Percentiles rank a stretch among this genome's conserved stretches.
Evolutionary conservation across 1,284 basidiomycete species (phyloP).

Genomic region (Boletus mariae): DNA sequence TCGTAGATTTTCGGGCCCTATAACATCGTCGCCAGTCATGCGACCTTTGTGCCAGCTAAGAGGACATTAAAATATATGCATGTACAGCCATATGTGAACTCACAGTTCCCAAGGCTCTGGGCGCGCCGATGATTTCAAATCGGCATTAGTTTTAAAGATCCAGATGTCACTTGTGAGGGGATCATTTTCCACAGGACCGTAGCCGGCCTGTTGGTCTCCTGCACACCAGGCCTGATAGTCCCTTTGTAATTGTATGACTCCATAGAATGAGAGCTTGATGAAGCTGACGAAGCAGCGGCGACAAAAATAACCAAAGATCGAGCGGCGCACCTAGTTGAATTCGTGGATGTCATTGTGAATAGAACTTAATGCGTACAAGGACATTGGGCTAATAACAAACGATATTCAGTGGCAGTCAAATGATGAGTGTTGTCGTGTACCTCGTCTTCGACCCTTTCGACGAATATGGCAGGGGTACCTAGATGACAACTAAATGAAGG

Average conservation of each 20-base stretch:
- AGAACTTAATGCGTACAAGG: slow-evolving; percentile 21
- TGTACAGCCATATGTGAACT: slow-evolving; percentile 18
- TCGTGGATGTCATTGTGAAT: background rate
- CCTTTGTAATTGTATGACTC: slow-evolving; percentile 54
- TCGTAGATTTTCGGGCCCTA: slow-evolving; percentile 66
- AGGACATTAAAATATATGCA: slow-evolving; percentile 1
- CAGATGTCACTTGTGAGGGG: slow-evolving; percentile 55
- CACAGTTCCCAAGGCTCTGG: slow-evolving; percentile 61
- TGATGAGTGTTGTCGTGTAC: slow-evolving; percentile 25
- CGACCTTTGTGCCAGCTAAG: slow-evolving; percentile 64
- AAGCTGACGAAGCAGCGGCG: slow-evolving; percentile 72
- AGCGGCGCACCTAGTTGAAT: slow-evolving; percentile 48
- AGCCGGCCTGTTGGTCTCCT: slow-evolving; percentile 46
- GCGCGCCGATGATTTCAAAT: slow-evolving; percentile 62
- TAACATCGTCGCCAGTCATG: slow-evolving; percentile 61
- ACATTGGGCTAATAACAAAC: slow-evolving; percentile 22
- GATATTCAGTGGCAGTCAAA: slow-evolving; percentile 2
- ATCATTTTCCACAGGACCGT: slow-evolving; percentile 51
- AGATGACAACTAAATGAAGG: slow-evolving; percentile 6
- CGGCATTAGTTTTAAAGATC: slow-evolving; percentile 62
- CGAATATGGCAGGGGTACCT: slow-evolving; percentile 53
- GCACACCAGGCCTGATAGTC: slow-evolving; percentile 64
- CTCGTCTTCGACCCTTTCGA: slow-evolving; percentile 50
- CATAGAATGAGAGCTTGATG: slow-evolving; percentile 69
- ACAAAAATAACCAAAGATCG: slow-evolving; percentile 74